Evolutionary conservation across 2,329 filamentous ascomycete species (phyloP).

Genomic region (Myriosclerotinia curreyana): DNA sequence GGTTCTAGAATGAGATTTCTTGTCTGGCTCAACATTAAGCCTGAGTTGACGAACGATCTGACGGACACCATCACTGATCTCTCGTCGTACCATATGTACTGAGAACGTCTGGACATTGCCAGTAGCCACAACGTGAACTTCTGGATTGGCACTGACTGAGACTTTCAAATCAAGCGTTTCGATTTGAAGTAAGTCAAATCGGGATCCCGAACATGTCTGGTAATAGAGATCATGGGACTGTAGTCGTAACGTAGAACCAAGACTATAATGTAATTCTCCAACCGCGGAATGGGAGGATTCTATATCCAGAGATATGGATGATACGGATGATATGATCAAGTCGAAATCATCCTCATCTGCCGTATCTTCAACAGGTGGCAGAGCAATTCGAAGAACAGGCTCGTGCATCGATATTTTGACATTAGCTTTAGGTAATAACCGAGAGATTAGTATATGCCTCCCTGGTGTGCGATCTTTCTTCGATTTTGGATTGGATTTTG

Average conservation of each 20-base stretch:
- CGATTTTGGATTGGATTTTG: conserved; percentile 54
- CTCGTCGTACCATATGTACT: conserved; percentile 82
- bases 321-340: conserved; percentile 90
- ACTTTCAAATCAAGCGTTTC: conserved; percentile 86
- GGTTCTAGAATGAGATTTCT: conserved; percentile 49
- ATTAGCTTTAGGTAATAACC: conserved; percentile 87
- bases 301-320: conserved; percentile 86
- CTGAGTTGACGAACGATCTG: conserved; percentile 86
- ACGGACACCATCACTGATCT: conserved; percentile 87
- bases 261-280: conserved; percentile 80
- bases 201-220: conserved; percentile 76
- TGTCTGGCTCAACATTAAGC: conserved; percentile 64
- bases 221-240: conserved; percentile 91
- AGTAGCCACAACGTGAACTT: conserved; percentile 76
- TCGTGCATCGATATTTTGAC: conserved; percentile 97
- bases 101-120: conserved; percentile 84
- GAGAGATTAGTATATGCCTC: conserved; percentile 72
- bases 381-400: conserved; percentile 83
- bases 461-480: conserved; percentile 47
- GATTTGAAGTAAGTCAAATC: conserved; percentile 82
- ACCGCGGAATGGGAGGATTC: conserved; percentile 92
- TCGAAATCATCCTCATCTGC: conserved; percentile 80
- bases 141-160: conserved; percentile 79
- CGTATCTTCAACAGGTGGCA: conserved; percentile 70
- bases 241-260: conserved; percentile 77